Evolutionary conservation across 768 basidiomycete genomes (phyloP), one percentile per base, ranked within the genome.

Genomic region (Kondoa subrosea): DNA sequence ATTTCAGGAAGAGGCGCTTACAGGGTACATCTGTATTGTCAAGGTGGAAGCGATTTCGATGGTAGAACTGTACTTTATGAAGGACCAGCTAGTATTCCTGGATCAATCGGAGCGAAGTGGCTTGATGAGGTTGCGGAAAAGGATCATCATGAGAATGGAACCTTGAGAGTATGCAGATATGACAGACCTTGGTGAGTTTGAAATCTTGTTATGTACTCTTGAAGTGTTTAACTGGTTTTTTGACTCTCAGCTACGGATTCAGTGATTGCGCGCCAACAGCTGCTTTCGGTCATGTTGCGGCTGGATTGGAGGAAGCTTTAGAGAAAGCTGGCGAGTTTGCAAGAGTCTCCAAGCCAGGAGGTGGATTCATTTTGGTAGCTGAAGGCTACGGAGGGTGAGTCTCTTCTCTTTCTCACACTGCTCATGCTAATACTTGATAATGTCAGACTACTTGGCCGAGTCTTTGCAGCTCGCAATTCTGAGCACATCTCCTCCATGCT

Each of bases 371-470:
- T 12, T n/a, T 63, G 3, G 61, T 63, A 16, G 15, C 61, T 14
- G 61, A 63, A 33, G 61, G 61, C 61, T 32, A 29, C n/a, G 61
- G 61, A 3, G 61, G 61, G 61, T 63, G 30, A 27, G 61, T 32
- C 17, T 29, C 29, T 63, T 32, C 30, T 31, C 33, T 17, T 32
- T 27, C 34, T 63, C 29, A 17, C 30, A 17, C n/a, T 27, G 26
- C 29, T 31, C 3, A 30, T 31, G 15, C 61, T 63, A 17, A 59
- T 4, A 59, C 8, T 25, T 59, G 58, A 8, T 25, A 31, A 25
- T 25, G 25, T 25, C 58, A 63, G 61, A 3, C 61, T 63, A 16
- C 14, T 63, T 12, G 15, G 29, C 12, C 61, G 61, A 12, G 61
- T 63, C 27, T 63, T 63, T 32, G 61, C 61, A 27, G 61, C 61